Base-by-base conservation (phyloP, 106 monocot species). In the Acorus calamus region DNA sequence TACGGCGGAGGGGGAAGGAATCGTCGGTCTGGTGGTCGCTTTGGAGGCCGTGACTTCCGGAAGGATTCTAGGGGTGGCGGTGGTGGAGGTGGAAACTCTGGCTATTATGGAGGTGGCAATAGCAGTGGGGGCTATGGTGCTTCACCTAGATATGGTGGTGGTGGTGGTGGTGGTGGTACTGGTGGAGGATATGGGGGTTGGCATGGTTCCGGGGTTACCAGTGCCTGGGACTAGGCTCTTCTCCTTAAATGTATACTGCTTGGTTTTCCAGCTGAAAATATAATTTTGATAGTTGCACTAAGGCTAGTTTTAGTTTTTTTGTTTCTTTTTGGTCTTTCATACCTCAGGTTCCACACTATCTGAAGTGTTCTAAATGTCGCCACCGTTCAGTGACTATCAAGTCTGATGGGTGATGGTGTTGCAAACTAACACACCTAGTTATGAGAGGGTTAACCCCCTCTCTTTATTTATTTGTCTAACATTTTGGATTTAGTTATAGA, bases 11-110 rank as follows among this genome's bases (percentile, higher is more conserved):
- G 83, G 46, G 79, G 92, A 11, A 79, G 80, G 47, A 82, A 73
- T 50, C 66, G 81, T 0, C 67, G 83, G 0, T 66, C 70, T 45
- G 78, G 81, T 13, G 74, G 68, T 4, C 74, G 85, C 4, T 90
- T 90, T 63, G 89, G 89, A 50, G 80, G 89, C 46, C 82, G 89
- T 41, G 89, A 90, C 63, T 90, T 83, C 68, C 71, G 89, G 1
- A 74, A 74, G 52, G 84, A 90, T 54, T 5, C 43, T 7, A 45
- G 52, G 4, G 44, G 1, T 44, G 62, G 63, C 43, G 28, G 14
- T 28, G 11, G 28, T 6, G 13, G 73, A 2, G 65, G 75, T 47
- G 75, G 85, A 2, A 65, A 64, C 7, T 68, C 67, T 12, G 67
- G 67, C 53, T 61, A 70, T 44, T 58, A 69, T 10, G 46, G 56